A percentile compares a stretch with the other conserved stretches of the same genome.
These are phyloP conservation scores for Candida odintsovae DNA, from an alignment of 805 yeast species.

Conservation along the genomic window DNA sequence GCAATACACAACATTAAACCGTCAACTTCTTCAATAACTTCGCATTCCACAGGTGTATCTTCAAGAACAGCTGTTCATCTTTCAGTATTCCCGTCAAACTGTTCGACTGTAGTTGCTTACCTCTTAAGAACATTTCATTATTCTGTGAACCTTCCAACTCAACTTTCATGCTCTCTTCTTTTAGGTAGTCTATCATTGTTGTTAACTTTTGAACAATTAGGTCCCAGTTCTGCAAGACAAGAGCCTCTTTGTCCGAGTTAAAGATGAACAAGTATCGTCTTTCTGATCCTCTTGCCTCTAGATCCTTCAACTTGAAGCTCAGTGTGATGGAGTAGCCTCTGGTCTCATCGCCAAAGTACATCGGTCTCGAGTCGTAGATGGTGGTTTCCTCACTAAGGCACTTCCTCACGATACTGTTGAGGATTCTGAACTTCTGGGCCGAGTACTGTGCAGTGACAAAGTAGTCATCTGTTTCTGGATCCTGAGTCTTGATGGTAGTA, in stretches of 20 bases:
- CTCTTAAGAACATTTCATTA: slow-evolving; percentile 49
- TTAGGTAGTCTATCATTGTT: slow-evolving; percentile 36
- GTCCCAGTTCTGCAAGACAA: slow-evolving; percentile 50
- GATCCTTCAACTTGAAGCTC: slow-evolving; percentile 57
- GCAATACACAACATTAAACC: neutral
- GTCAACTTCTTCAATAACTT: slow-evolving; percentile 37
- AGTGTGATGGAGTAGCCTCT: slow-evolving; percentile 56
- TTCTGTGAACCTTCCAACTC: slow-evolving; percentile 24
- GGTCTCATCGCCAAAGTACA: slow-evolving; percentile 56
- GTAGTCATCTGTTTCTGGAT: slow-evolving; percentile 7
- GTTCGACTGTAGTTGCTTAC: slow-evolving; percentile 48
- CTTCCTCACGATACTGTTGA: slow-evolving; percentile 57
- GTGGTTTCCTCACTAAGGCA: slow-evolving; percentile 64
- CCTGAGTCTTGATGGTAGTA: slow-evolving; percentile 28
- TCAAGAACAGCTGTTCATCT: slow-evolving; percentile 48
- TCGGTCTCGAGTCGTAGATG: slow-evolving; percentile 51
- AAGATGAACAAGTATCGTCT: slow-evolving; percentile 59
- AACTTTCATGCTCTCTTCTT: slow-evolving; percentile 23
- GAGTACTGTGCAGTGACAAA: slow-evolving; percentile 62
- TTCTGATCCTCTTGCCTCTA: slow-evolving; percentile 69
- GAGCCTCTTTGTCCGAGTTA: slow-evolving; percentile 48
- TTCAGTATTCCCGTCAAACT: slow-evolving; percentile 49
- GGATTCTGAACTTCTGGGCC: slow-evolving; percentile 42
- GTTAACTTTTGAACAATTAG: slow-evolving; percentile 36
- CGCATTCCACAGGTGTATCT: slow-evolving; percentile 60